These are phyloP conservation scores for Globisporangium canariense DNA, from an alignment of 352 stramenopile species.

Conservation along the genomic window DNA sequence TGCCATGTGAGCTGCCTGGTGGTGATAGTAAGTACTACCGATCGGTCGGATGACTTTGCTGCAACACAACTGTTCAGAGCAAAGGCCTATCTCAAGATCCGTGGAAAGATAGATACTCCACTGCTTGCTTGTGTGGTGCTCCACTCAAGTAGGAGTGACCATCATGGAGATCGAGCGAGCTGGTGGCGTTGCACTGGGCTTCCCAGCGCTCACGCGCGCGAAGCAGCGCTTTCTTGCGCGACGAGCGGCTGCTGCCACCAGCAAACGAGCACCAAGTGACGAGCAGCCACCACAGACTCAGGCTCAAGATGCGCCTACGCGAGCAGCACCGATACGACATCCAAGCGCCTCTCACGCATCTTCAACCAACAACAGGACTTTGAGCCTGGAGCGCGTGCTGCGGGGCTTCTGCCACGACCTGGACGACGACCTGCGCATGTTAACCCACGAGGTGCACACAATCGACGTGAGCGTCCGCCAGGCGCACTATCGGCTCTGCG, in stretches of 20 bases:
- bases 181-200: constrained; percentile 1
- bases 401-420: neutral
- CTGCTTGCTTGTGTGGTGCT: too few species aligned
- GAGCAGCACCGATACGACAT: neutral
- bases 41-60: too few species aligned
- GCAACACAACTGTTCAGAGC: too few species aligned
- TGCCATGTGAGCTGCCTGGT: too few species aligned
- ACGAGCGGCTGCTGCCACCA: neutral
- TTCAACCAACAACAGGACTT: neutral
- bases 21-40: too few species aligned
- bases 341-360: neutral
- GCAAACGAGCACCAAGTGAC: neutral
- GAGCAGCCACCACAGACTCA: neutral
- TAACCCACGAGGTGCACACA: neutral
- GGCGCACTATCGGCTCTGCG: neutral
- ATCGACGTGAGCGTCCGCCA: neutral
- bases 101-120: neutral
- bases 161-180: neutral
- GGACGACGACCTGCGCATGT: neutral
- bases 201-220: constrained; percentile 26
- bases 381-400: neutral
- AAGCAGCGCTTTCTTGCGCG: constrained; percentile 27
- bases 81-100: too few species aligned
- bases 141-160: too few species aligned
- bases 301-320: neutral